Conservation (phyloP, 768 basidiomycete species). For the Lepiota subincarnata region DNA sequence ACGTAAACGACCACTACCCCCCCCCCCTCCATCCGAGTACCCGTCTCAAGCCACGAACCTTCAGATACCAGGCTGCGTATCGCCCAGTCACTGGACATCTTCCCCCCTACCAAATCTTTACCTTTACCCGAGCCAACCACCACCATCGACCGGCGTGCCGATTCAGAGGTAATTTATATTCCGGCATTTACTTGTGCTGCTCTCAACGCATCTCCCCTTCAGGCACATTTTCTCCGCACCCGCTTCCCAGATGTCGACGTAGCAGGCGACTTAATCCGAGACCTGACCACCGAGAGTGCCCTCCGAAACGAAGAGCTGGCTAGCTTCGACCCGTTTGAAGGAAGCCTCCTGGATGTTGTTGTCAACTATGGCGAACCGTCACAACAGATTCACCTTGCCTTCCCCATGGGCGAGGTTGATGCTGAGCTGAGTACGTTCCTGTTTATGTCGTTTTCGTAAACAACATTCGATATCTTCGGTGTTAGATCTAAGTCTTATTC, state of each 20-base stretch:
- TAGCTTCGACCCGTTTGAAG: conserved; percentile 53
- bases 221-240: conserved; percentile 73
- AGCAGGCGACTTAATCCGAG: conserved; percentile 60
- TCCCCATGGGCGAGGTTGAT: conserved; percentile 61
- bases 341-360: conserved; percentile 48
- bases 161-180: conserved; percentile 53
- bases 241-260: conserved; percentile 72
- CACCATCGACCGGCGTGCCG: conserved; percentile 46
- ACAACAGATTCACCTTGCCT: conserved; percentile 32
- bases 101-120: conserved; percentile 52
- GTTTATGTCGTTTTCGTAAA: background rate
- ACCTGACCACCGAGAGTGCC: conserved; percentile 48
- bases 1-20: background rate
- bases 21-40: background rate
- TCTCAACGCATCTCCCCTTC: background rate
- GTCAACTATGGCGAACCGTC: conserved; percentile 20
- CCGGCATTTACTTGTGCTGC: background rate
- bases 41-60: too few species aligned
- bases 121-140: conserved; percentile 24
- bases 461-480: background rate
- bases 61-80: conserved; percentile 2
- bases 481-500: conserved; percentile 48
- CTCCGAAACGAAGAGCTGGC: conserved; percentile 28
- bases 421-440: conserved; percentile 54
- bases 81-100: conserved; percentile 35